Evolutionary conservation across 306 rosid genomes (phyloP).

Genomic region (Fragaria nilgerrensis): DNA sequence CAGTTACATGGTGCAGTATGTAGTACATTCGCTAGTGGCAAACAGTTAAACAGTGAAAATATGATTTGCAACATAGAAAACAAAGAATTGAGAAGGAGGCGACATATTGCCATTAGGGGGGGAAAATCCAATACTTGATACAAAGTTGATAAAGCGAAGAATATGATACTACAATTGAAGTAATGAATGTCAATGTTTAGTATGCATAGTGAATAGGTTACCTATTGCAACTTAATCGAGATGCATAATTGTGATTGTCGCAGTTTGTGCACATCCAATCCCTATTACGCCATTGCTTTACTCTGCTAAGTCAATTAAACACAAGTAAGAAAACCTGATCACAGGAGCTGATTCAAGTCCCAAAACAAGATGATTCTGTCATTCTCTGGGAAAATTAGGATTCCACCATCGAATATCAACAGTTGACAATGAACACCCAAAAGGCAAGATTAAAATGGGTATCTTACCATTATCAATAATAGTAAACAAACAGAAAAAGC

Average conservation of each 20-base stretch:
- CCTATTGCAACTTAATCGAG: slow-evolving; percentile 90
- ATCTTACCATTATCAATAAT: no score
- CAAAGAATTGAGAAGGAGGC: not conserved
- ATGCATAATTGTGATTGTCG: slow-evolving; percentile 94
- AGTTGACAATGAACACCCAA: not conserved
- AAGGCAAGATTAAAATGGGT: not conserved
- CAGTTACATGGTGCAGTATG: not conserved
- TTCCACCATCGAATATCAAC: not conserved
- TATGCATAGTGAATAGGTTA: slow-evolving; percentile 10
- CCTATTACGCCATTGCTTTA: slow-evolving; percentile 94
- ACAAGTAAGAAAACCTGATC: slow-evolving; percentile 11
- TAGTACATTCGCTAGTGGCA: not conserved
- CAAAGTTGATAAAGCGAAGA: not conserved
- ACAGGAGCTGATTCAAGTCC: not conserved
- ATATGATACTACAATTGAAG: not conserved
- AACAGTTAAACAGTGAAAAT: not conserved
- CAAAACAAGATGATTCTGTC: not conserved
- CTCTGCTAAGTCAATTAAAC: slow-evolving; percentile 49
- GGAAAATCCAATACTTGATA: no score
- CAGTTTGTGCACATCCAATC: slow-evolving; percentile 99
- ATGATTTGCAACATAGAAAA: not conserved
- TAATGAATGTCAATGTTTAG: not conserved
- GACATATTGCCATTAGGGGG: no score
- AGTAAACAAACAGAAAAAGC: no score
- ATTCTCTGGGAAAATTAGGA: not conserved